Conservation (phyloP, 352 stramenopile species). For the Pythium oligandrum region DNA sequence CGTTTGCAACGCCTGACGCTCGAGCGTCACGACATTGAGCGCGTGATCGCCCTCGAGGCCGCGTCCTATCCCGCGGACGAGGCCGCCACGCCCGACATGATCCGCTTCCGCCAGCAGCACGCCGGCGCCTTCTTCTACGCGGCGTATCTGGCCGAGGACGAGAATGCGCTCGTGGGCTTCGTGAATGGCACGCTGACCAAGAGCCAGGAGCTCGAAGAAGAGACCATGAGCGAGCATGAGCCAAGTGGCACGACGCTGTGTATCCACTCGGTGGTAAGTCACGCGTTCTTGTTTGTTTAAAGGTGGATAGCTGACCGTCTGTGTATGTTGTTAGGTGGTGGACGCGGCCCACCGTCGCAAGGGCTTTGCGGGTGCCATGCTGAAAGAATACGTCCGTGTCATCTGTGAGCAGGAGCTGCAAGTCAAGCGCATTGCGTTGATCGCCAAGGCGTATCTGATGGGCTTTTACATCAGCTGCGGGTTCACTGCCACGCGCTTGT, state of each 20-base stretch:
- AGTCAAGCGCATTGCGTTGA: slow-evolving; percentile 69
- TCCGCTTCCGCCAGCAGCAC: slow-evolving; percentile 84
- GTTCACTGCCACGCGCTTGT: slow-evolving; percentile 68
- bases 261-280: slow-evolving; percentile 81
- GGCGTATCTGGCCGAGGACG: slow-evolving; percentile 2
- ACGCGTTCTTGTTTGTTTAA: too few species aligned
- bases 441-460: slow-evolving; percentile 82
- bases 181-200: slow-evolving; percentile 79
- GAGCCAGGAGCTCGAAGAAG: slow-evolving; percentile 49
- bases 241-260: slow-evolving; percentile 65
- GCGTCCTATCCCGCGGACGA: slow-evolving; percentile 84
- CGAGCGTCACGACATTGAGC: slow-evolving; percentile 21
- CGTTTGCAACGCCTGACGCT: too few species aligned
- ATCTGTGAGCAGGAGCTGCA: slow-evolving; percentile 34
- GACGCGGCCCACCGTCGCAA: slow-evolving; percentile 55
- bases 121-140: slow-evolving; percentile 74
- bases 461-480: slow-evolving; percentile 82
- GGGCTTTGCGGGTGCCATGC: slow-evolving; percentile 73
- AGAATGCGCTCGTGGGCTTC: slow-evolving; percentile 75
- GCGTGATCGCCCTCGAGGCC: slow-evolving; percentile 43
- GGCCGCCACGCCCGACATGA: slow-evolving; percentile 63
- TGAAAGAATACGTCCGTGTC: slow-evolving; percentile 72
- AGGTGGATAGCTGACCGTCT: too few species aligned
- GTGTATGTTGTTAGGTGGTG: slow-evolving; percentile 3
- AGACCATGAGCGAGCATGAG: slow-evolving; percentile 79